A percentile compares a stretch with the other conserved stretches of the same genome.
Conservation (phyloP, 768 basidiomycete genomes). For the Russula sp. region DNA sequence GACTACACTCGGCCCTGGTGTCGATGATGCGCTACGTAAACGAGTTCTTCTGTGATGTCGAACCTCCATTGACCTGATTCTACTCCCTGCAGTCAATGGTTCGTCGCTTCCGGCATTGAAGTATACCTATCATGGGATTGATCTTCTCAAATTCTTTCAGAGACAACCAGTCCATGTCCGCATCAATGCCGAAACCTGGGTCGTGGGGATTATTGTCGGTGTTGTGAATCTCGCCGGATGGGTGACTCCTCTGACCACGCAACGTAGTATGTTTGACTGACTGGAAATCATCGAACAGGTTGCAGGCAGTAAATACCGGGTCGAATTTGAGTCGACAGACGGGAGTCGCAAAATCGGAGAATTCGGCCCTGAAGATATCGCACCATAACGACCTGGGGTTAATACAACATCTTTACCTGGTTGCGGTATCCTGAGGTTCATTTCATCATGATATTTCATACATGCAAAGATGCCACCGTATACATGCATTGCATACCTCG, state of each 20-base stretch:
- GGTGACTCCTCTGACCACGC: conserved; percentile 15
- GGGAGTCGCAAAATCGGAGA: conserved; percentile 12
- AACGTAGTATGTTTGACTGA: not conserved
- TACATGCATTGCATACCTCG: not conserved
- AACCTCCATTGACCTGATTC: not conserved
- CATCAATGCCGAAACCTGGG: conserved; percentile 37
- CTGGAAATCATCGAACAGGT: conserved; percentile 11
- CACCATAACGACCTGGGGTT: not conserved
- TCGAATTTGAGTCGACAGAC: conserved; percentile 15
- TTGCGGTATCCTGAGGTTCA: not conserved
- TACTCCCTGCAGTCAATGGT: not conserved
- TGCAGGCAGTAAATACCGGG: not conserved
- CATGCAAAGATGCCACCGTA: not conserved
- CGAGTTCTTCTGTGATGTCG: not conserved
- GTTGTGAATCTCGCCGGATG: conserved; percentile 27
- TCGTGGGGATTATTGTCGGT: conserved; percentile 36
- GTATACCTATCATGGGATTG: not conserved
- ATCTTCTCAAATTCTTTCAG: conserved; percentile 20
- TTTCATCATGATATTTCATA: not conserved
- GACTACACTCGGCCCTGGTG: no score
- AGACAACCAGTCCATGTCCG: conserved; percentile 35
- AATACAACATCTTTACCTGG: not conserved
- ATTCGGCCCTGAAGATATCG: conserved; percentile 3
- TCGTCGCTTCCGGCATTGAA: conserved; percentile 4
- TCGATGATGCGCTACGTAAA: not conserved